Evolutionary conservation across 208 protist species (phyloP).

Genomic region (Ichthyophonus hoferi): DNA sequence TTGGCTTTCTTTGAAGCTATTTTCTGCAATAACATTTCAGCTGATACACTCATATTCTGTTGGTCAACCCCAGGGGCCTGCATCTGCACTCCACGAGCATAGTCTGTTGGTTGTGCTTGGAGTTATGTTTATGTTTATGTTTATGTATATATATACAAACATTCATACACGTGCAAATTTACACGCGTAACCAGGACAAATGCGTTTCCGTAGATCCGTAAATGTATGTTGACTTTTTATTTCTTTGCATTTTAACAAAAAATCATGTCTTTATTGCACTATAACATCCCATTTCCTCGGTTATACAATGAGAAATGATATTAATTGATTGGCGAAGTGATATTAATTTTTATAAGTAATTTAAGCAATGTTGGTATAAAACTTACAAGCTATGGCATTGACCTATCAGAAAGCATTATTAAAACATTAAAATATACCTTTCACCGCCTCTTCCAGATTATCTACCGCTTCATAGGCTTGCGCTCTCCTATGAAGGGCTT

Average conservation of each 20-base stretch:
- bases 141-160: neutral
- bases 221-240: slow-evolving; percentile 4
- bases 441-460: neutral
- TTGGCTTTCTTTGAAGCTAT: neutral
- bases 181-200: neutral
- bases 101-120: no score
- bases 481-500: neutral
- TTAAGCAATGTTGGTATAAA: neutral
- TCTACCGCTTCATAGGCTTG: neutral
- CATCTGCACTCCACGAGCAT: neutral
- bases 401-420: neutral
- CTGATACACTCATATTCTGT: neutral
- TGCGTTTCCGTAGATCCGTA: neutral
- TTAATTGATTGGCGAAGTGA: no score
- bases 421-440: neutral
- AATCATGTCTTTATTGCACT: no score
- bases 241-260: neutral
- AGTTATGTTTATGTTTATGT: slow-evolving; percentile 1
- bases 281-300: no score
- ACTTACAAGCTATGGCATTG: neutral
- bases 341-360: no score
- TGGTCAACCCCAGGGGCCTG: neutral
- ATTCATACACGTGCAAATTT: neutral
- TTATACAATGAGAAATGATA: no score
- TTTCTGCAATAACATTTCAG: neutral